Base-by-base conservation (phyloP, 257 asterid genomes). In the Fraxinus americana region DNA sequence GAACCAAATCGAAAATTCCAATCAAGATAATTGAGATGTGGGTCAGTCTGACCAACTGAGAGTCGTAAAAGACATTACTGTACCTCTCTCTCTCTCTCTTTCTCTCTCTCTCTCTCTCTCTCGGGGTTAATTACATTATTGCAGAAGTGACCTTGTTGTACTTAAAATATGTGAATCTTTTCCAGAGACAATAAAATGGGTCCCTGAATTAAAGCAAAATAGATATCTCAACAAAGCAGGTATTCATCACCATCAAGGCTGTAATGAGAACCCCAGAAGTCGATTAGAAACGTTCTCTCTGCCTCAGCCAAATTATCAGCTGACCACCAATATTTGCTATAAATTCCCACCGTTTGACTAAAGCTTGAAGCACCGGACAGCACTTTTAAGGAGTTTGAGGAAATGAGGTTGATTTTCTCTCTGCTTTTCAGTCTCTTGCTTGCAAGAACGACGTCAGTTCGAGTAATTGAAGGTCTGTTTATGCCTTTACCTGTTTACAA, bases 381-480 rank as follows among this genome's bases (percentile, higher is more conserved):
- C 61, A 45, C n/a, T 61, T 68, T 29, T 3, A n/a, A 78, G 54
- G n/a, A 80, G 63, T 73, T 43, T 21, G 70, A 78, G 67, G 71
- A 7, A 35, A 82, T 84, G 91, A 41, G 7, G 39, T 67, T 82
- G 67, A 39, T 82, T 43, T 77, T 76, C 66, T 73, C 80, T 66
- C 82, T 86, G 76, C 16, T 82, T n/a, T 66, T 77, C 39, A 72
- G 82, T 79, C 78, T 81, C 76, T 84, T 88, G 68, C 81, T 86
- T 32, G 50, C 83, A 2, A 72, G 80, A 81, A 75, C 85, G 0
- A 82, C 86, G 25, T 79, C 89, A 16, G 16, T 83, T 32, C 76
- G 86, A 82, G 81, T 75, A 74, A 63, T 78, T 75, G 80, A 81
- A 88, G 89, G 92, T 78, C 80, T 57, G 78, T 61, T 5, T 32